phyloP scores from a whole-genome alignment of 805 yeast genomes.

The Wickerhamomyces rabaulensis region DNA sequence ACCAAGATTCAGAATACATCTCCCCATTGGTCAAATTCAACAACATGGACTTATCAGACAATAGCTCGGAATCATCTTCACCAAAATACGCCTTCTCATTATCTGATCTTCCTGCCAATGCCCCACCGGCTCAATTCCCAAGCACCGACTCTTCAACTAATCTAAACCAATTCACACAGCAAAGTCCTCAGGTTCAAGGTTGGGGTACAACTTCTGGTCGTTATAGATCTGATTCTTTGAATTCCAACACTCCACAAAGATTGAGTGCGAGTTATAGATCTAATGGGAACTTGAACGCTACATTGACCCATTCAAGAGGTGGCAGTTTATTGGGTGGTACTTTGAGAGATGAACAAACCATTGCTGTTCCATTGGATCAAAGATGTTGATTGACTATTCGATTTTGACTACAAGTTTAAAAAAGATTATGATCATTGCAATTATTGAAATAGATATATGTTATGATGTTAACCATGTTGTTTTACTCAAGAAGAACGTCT shows the following conservation, averaged over 20 bases:
- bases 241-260: not conserved
- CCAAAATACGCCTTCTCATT: conserved; percentile 3
- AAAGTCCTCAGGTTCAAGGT: not conserved
- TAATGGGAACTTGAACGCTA: not conserved
- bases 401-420: no score
- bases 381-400: not conserved
- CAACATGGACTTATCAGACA: not conserved
- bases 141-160: not conserved
- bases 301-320: not conserved
- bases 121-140: not conserved
- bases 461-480: no score
- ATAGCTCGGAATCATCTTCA: not conserved
- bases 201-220: not conserved
- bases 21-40: conserved; percentile 1
- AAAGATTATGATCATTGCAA: no score
- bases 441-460: no score
- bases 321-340: not conserved
- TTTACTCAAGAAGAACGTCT: no score
- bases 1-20: not conserved
- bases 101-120: conserved; percentile 1
- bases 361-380: not conserved
- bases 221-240: not conserved
- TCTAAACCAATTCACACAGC: not conserved
- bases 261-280: not conserved
- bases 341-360: not conserved